Percentiles rank a stretch among this genome's conserved stretches.
Conservation (phyloP, 1,139 yeast genomes). For the Hyphopichia wangnamkhiaoensis region DNA sequence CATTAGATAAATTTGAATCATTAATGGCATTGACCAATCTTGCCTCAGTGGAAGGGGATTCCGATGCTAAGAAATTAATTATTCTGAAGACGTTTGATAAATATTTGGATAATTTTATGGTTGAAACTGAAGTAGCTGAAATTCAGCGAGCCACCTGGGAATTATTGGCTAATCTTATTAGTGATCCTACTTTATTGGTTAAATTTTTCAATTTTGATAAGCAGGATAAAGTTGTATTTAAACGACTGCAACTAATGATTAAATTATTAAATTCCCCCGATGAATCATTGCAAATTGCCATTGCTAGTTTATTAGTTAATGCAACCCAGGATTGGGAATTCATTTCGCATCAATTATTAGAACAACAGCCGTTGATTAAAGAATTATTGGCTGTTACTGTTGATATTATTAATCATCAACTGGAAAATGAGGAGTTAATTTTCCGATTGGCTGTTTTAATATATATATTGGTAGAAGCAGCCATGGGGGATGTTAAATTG, state of each 20-base stretch:
- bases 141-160: slow-evolving; percentile 52
- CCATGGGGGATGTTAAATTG: slow-evolving; percentile 7
- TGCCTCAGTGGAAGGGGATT: slow-evolving; percentile 26
- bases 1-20: slow-evolving; percentile 43
- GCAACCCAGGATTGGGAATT: slow-evolving; percentile 49
- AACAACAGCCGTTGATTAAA: slow-evolving; percentile 21
- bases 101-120: slow-evolving; percentile 36
- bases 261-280: slow-evolving; percentile 43
- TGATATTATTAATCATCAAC: slow-evolving; percentile 31
- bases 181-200: slow-evolving; percentile 45
- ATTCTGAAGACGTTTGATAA: slow-evolving; percentile 34
- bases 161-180: slow-evolving; percentile 46
- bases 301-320: slow-evolving; percentile 52
- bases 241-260: slow-evolving; percentile 38
- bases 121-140: slow-evolving; percentile 35
- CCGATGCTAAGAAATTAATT: slow-evolving; percentile 31
- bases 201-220: slow-evolving; percentile 50
- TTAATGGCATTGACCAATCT: slow-evolving; percentile 53
- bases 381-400: slow-evolving; percentile 23
- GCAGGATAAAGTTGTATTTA: slow-evolving; percentile 21
- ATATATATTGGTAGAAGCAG: slow-evolving; percentile 28
- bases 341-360: slow-evolving; percentile 36
- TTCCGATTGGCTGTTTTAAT: slow-evolving; percentile 37
- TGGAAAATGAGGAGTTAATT: slow-evolving; percentile 30
- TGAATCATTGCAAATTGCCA: slow-evolving; percentile 36